Conservation (phyloP, 179 eudicot genomes). For the Gypsophila paniculata region DNA sequence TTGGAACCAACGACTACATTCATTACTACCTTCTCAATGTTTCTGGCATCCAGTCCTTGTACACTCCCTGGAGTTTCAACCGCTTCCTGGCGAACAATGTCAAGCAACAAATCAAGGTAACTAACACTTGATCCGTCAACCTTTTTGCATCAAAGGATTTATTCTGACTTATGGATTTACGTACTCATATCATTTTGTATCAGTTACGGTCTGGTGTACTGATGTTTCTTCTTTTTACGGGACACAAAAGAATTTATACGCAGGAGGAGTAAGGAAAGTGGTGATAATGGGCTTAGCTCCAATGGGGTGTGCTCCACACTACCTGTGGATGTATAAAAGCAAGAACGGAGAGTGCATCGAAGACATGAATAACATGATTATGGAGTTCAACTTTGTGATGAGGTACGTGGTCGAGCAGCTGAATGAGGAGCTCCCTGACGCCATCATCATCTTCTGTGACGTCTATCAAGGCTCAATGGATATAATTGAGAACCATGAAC, state of each 20-base stretch:
- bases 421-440: slow-evolving; percentile 40
- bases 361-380: slow-evolving; percentile 68
- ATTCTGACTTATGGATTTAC: too few relatives aligned
- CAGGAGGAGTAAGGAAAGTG: slow-evolving; percentile 53
- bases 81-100: slow-evolving; percentile 49
- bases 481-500: slow-evolving; percentile 48
- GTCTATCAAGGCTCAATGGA: slow-evolving; percentile 70
- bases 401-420: slow-evolving; percentile 66
- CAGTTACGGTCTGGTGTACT: not conserved
- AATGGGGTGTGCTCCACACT: slow-evolving; percentile 85
- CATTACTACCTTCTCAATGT: slow-evolving; percentile 80
- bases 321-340: slow-evolving; percentile 60
- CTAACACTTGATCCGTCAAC: not conserved
- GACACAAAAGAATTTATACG: slow-evolving; percentile 50
- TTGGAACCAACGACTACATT: slow-evolving; percentile 83
- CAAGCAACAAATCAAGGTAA: slow-evolving; percentile 67
- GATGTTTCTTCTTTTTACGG: too few relatives aligned
- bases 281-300: slow-evolving; percentile 86
- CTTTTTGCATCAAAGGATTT: not conserved
- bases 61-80: slow-evolving; percentile 69
- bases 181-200: too few relatives aligned
- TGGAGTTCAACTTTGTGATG: slow-evolving; percentile 70
- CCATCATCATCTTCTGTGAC: slow-evolving; percentile 66
- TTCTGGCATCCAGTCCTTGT: slow-evolving; percentile 62
- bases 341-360: slow-evolving; percentile 59